phyloP scores from a whole-genome alignment of 2,329 filamentous ascomycete genomes.

The Pyrenochaeta sp. region DNA sequence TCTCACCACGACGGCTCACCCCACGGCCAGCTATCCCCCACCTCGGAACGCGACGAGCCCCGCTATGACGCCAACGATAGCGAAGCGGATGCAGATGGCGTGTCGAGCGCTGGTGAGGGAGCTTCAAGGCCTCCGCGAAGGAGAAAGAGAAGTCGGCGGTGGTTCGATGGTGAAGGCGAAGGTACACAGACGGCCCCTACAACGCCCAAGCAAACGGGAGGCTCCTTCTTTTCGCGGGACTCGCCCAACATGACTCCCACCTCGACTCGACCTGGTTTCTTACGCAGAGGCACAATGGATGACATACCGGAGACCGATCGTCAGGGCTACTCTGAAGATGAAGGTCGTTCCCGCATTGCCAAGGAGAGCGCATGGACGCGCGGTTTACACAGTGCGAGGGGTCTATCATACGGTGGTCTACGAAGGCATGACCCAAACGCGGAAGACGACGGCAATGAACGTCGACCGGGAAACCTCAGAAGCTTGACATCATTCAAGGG shows the following conservation, averaged over 20 bases:
- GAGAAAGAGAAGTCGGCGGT: slow-evolving; percentile 71
- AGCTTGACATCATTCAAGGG: slow-evolving; percentile 57
- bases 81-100: slow-evolving; percentile 80
- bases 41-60: slow-evolving; percentile 58
- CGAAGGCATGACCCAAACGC: slow-evolving; percentile 45
- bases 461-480: slow-evolving; percentile 55
- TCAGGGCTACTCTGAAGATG: slow-evolving; percentile 60
- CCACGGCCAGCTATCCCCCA: slow-evolving; percentile 54
- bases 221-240: slow-evolving; percentile 59
- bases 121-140: slow-evolving; percentile 55
- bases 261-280: slow-evolving; percentile 59
- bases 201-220: slow-evolving; percentile 66
- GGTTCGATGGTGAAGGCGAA: slow-evolving; percentile 55
- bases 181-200: slow-evolving; percentile 71
- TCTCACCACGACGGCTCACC: slow-evolving; percentile 51
- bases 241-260: slow-evolving; percentile 46
- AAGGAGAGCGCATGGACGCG: slow-evolving; percentile 57
- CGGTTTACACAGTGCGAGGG: slow-evolving; percentile 57
- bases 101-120: slow-evolving; percentile 83
- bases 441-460: slow-evolving; percentile 45
- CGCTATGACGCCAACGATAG: slow-evolving; percentile 67
- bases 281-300: slow-evolving; percentile 58
- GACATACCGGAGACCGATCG: slow-evolving; percentile 57
- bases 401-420: slow-evolving; percentile 55
- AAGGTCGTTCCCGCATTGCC: slow-evolving; percentile 58